Evolutionary conservation across 768 basidiomycete species (phyloP), one percentile per base, ranked within the genome.

Genomic region (Aureoboletus auriporus): DNA sequence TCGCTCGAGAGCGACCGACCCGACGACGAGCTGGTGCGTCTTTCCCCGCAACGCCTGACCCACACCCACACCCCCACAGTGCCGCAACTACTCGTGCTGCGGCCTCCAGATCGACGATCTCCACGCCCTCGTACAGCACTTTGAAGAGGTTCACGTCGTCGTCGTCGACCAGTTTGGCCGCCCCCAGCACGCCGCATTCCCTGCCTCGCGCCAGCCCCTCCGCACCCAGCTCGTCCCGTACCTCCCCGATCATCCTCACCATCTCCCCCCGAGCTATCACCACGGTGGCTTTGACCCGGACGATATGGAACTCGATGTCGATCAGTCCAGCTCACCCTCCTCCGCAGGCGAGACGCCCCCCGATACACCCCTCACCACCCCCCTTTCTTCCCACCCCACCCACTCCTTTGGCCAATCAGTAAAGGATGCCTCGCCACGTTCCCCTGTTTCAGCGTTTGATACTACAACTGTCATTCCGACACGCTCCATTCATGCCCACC

Each of bases 71-170:
- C 50, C 29, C 8, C 3, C 26, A 40, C 50, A 86, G 82, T 91
- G 89, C 66, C 83, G 86, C 54, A 85, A 95, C 65, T 96, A 93
- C 71, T 83, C 83, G 1, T 96, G 93, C 69, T 96, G 93, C 62
- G 92, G 91, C 9, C 70, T 87, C 43, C 78, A 84, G 54, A 76
- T 91, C 14, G 74, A 77, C 29, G 86, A 89, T 58, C 76, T 89
- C 0, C 86, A 89, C 52, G 86, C 89, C 3, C 82, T 95, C 10
- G 78, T 95, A 3, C 90, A 94, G 67, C 93, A 95, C 62, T 93
- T 94, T 55, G 93, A 95, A 61, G 86, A 92, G 51, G 82, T 83
- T 40, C 93, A 95, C 64, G 87, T 94, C 63, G 77, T 89, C 61
- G 82, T 91, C 50, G 64, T 85, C 37, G 73, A 77, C 53, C 69